Evolutionary conservation across 83 land plant genomes (phyloP).

Genomic region (Diphasiastrum complanatum): DNA sequence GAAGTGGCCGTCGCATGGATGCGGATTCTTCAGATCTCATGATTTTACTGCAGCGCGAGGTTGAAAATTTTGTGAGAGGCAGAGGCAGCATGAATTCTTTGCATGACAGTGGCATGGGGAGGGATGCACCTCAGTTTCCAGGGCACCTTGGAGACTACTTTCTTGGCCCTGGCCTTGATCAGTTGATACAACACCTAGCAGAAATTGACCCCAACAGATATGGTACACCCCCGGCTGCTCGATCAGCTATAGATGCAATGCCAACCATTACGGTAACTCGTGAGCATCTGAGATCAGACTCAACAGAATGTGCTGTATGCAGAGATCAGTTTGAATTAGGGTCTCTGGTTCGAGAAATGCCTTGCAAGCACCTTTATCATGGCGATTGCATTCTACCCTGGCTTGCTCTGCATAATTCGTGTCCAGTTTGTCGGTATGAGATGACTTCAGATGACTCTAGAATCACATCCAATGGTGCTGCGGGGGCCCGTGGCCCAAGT

Average conservation of each 20-base stretch:
- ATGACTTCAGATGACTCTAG: slow-evolving; percentile 44
- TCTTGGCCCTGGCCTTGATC: slow-evolving; percentile 36
- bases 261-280: slow-evolving; percentile 30
- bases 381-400: slow-evolving; percentile 43
- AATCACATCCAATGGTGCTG: too few species aligned
- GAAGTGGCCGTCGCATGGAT: background rate
- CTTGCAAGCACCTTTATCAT: slow-evolving; percentile 43
- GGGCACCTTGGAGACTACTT: slow-evolving; percentile 39
- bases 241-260: slow-evolving; percentile 34
- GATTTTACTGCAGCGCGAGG: slow-evolving; percentile 27
- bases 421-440: slow-evolving; percentile 47
- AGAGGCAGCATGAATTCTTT: slow-evolving; percentile 30
- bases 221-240: slow-evolving; percentile 42
- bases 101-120: slow-evolving; percentile 31
- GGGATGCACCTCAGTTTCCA: slow-evolving; percentile 15
- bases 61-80: slow-evolving; percentile 28
- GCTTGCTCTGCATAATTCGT: slow-evolving; percentile 45
- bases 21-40: slow-evolving; percentile 10
- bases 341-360: slow-evolving; percentile 32
- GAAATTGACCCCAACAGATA: slow-evolving; percentile 34
- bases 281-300: slow-evolving; percentile 27
- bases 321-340: slow-evolving; percentile 40
- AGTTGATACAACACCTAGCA: slow-evolving; percentile 36
- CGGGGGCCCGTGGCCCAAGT: too few species aligned
- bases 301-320: slow-evolving; percentile 40